Evolutionary conservation across 2,329 filamentous ascomycete genomes (phyloP).

Genomic region (Rutstroemia sydowiana): DNA sequence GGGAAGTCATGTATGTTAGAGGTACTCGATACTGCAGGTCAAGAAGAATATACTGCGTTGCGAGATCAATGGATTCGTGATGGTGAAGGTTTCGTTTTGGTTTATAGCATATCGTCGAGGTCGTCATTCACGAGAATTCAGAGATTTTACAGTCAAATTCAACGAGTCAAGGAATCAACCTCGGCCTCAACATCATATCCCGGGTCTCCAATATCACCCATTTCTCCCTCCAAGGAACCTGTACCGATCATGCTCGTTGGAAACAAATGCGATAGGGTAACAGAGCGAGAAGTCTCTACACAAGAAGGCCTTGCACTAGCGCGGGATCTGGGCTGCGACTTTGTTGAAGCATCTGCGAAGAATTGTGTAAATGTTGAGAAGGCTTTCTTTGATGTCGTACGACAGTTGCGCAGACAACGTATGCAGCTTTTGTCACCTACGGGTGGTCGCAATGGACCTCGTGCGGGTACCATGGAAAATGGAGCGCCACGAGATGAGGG

Average conservation of each 20-base stretch:
- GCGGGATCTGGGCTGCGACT: conserved; percentile 88
- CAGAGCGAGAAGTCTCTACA: conserved; percentile 91
- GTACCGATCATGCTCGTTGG: conserved; percentile 97
- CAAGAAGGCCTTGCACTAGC: conserved; percentile 91
- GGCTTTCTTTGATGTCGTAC: conserved; percentile 95
- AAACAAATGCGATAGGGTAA: conserved; percentile 96
- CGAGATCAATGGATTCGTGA: conserved; percentile 98
- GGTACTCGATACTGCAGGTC: conserved; percentile 91
- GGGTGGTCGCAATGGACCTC: conserved; percentile 19
- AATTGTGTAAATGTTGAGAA: conserved; percentile 98
- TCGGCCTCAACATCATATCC: conserved; percentile 69
- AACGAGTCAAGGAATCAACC: conserved; percentile 89
- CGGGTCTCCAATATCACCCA: conserved; percentile 60
- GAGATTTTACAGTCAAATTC: conserved; percentile 93
- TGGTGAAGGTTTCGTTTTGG: conserved; percentile 92
- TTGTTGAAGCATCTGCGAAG: conserved; percentile 94
- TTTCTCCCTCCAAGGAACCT: conserved; percentile 42
- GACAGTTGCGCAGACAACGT: conserved; percentile 78
- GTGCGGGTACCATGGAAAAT: conserved; percentile 19
- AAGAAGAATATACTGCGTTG: conserved; percentile 96
- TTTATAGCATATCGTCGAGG: conserved; percentile 97
- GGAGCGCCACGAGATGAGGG: conserved; percentile 21
- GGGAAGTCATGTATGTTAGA: conserved; percentile 95
- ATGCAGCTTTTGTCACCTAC: conserved; percentile 34
- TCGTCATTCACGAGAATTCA: conserved; percentile 93